phyloP scores from a whole-genome alignment of 148 eudicot genomes.

The Rhododendron ferrugineum region DNA sequence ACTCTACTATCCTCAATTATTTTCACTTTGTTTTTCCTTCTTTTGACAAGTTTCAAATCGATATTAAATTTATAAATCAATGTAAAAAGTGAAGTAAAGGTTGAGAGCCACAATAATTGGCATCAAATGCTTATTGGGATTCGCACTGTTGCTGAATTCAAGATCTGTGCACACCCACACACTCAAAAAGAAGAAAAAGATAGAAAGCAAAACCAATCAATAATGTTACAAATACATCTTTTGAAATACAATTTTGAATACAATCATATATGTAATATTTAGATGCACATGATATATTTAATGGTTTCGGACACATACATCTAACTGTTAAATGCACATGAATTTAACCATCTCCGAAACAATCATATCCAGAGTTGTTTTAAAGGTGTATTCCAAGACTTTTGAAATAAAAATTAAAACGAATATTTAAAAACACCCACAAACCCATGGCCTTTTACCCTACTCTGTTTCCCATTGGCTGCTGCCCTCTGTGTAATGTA shows the following conservation, averaged over 20 bases:
- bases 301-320: no score
- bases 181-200: background rate
- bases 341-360: no score
- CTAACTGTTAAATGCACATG: no score
- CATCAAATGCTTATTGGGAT: constrained; percentile 62
- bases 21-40: background rate
- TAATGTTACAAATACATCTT: no score
- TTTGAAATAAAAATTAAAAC: no score
- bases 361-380: no score
- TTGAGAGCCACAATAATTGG: constrained; percentile 43
- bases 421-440: background rate
- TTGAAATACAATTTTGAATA: no score
- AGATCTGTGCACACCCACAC: constrained; percentile 29
- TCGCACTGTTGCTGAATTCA: constrained; percentile 56
- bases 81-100: background rate
- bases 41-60: background rate
- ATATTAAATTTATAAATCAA: background rate
- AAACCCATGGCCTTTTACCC: background rate
- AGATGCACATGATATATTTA: no score
- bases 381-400: background rate
- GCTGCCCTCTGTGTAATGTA: constrained; percentile 8
- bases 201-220: background rate
- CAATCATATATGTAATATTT: no score
- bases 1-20: background rate
- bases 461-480: constrained; percentile 28